Conservation (phyloP, 2,329 filamentous ascomycete genomes). For the Herpotrichia juniperi region DNA sequence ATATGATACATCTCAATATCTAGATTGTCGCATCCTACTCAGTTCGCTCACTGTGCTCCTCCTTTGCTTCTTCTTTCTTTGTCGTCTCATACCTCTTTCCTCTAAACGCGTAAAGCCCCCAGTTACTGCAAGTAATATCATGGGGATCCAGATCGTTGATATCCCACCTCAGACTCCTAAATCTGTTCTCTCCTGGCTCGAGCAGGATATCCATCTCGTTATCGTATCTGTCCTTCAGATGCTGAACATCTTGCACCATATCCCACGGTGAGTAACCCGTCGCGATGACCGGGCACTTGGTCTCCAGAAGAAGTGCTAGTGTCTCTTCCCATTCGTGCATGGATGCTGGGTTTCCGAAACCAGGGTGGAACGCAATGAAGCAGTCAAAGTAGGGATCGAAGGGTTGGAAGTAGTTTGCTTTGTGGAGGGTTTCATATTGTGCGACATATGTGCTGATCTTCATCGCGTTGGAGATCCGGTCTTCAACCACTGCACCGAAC, state of each 20-base stretch:
- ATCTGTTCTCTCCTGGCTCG: slow-evolving; percentile 90
- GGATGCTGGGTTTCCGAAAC: slow-evolving; percentile 90
- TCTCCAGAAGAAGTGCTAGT: slow-evolving; percentile 86
- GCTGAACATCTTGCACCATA: slow-evolving; percentile 89
- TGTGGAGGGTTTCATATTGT: slow-evolving; percentile 96
- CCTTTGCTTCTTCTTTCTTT: slow-evolving; percentile 54
- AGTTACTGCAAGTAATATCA: slow-evolving; percentile 94
- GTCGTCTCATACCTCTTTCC: slow-evolving; percentile 89
- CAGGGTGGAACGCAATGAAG: slow-evolving; percentile 96
- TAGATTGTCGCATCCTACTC: slow-evolving; percentile 20
- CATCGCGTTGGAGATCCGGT: slow-evolving; percentile 83
- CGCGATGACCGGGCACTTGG: slow-evolving; percentile 91
- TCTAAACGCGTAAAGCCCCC: slow-evolving; percentile 95
- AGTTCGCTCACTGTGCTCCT: slow-evolving; percentile 44
- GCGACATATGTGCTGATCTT: slow-evolving; percentile 98
- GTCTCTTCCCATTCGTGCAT: slow-evolving; percentile 95
- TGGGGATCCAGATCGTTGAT: slow-evolving; percentile 94
- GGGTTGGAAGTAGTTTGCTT: slow-evolving; percentile 86
- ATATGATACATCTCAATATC: not conserved
- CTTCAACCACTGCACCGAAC: slow-evolving; percentile 92
- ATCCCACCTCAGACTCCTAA: slow-evolving; percentile 95
- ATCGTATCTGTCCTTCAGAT: slow-evolving; percentile 82
- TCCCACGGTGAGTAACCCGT: slow-evolving; percentile 97
- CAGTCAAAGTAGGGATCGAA: slow-evolving; percentile 99
- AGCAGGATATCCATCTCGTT: slow-evolving; percentile 93